Conservation (phyloP, 768 basidiomycete genomes). For the Gloeopeniophorella convolvens region DNA sequence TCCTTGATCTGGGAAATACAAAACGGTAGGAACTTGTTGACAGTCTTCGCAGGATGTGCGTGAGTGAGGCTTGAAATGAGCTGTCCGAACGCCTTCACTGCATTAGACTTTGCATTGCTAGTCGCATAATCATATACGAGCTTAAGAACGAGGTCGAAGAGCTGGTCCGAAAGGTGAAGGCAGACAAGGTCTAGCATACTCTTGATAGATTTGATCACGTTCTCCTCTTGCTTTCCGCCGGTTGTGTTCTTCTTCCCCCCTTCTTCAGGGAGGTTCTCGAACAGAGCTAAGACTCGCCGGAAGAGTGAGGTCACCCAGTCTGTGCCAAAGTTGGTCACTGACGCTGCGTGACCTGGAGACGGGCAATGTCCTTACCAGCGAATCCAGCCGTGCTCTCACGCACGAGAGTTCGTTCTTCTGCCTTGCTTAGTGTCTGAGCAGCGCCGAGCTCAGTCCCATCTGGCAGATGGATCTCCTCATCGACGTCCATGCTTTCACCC, state of each 20-base stretch:
- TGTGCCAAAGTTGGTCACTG: too few species aligned
- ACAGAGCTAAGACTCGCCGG: slow-evolving; percentile 71
- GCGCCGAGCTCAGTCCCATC: slow-evolving; percentile 41
- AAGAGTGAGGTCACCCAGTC: slow-evolving; percentile 81
- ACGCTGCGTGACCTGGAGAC: too few species aligned
- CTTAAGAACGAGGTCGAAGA: slow-evolving; percentile 82
- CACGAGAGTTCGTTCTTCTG: slow-evolving; percentile 66
- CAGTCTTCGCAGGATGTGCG: slow-evolving; percentile 65
- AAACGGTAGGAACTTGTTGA: slow-evolving; percentile 74
- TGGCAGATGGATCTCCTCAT: slow-evolving; percentile 43
- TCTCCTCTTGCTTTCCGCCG: slow-evolving; percentile 79
- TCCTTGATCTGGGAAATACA: slow-evolving; percentile 72
- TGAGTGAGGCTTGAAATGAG: slow-evolving; percentile 80
- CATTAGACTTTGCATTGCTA: slow-evolving; percentile 85
- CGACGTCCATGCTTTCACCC: slow-evolving; percentile 49
- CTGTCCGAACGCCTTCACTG: slow-evolving; percentile 86
- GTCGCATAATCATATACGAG: slow-evolving; percentile 82
- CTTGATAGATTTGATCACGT: slow-evolving; percentile 71
- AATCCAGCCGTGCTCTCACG: slow-evolving; percentile 75
- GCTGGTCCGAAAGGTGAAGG: slow-evolving; percentile 65
- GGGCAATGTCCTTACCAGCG: slow-evolving; percentile 44
- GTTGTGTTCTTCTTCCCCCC: slow-evolving; percentile 82
- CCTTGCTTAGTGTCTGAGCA: slow-evolving; percentile 40
- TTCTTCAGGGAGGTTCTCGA: slow-evolving; percentile 92
- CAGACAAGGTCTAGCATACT: slow-evolving; percentile 77